These are phyloP conservation scores for Wickerhamiella sergipiensis DNA, from an alignment of 805 yeast genomes.

Conservation along the genomic window DNA sequence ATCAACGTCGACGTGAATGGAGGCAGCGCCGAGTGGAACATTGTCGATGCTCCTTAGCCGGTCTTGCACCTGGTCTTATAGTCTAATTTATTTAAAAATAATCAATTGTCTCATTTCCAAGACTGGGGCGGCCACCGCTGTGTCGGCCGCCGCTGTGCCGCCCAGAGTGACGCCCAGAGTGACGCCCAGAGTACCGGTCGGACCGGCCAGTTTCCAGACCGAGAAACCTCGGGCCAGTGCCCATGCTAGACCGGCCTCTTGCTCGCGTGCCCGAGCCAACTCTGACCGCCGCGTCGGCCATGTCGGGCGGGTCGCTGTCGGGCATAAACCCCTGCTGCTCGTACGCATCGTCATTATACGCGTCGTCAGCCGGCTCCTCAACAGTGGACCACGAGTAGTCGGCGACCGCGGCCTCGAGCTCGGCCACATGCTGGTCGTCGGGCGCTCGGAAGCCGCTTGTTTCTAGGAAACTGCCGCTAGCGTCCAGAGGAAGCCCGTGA, in stretches of 20 bases:
- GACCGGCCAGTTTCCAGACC: no score
- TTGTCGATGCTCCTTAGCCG: slow-evolving; percentile 18
- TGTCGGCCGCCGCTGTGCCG: no score
- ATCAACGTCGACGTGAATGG: slow-evolving; percentile 23
- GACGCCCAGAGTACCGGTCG: no score
- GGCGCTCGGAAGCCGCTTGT: neutral
- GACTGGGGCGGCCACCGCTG: no score
- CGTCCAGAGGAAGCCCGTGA: no score
- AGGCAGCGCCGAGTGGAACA: slow-evolving; percentile 24
- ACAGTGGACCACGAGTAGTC: neutral
- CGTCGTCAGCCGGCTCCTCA: neutral
- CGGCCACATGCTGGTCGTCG: slow-evolving; percentile 2
- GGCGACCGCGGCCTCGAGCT: neutral
- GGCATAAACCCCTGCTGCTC: slow-evolving; percentile 7
- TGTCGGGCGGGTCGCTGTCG: slow-evolving; percentile 1
- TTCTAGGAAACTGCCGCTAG: neutral
- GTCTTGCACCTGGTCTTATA: no score
- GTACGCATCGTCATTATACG: slow-evolving; percentile 4
- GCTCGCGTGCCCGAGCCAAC: no score
- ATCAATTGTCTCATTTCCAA: neutral
- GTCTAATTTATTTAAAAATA: no score
- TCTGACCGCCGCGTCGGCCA: no score
- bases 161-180: no score
- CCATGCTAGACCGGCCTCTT: no score
- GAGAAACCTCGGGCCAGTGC: no score